Base-by-base conservation (phyloP, 257 asterid genomes). In the Scutellaria minor region DNA sequence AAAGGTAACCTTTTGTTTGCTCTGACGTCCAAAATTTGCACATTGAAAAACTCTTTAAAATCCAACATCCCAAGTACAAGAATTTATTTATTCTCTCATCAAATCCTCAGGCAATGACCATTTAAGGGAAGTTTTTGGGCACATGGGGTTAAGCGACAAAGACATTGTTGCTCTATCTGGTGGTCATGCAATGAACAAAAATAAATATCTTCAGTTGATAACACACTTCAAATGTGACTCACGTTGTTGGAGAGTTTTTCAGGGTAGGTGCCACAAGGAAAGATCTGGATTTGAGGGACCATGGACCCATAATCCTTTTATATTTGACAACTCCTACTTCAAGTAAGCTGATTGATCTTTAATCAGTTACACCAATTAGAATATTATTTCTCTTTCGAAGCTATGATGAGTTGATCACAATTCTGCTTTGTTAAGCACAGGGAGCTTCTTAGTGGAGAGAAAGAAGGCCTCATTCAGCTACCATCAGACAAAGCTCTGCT, bases 401-500 rank as follows among this genome's bases (percentile, higher is more conserved):
- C 54, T 37, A 55, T 31, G 6, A 70, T 48, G 24, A 53, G 55
- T 57, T 41, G 6, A 48, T 64, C 70, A 56, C 31, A 14, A 41
- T 7, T 18, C 7, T 58, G 42, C 20, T 11, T 18, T 20, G 55
- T 46, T 24, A 13, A 50, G 40, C 9, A 54, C 27, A 89, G 96
- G 83, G 96, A 89, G 68, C 92, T 90, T 56, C 78, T 85, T 37
- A 79, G 78, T 72, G 90, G 88, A 22, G 93, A 85, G 71, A 87
- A 79, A 73, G 89, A 81, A 75, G 96, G 84, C 31, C 84, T 89
- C 3, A 61, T 89, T 57, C 96, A 84, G 80, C 86, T 87, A 24
- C 96, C 94, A 72, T 70, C 94, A 12, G 96, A 89, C 84, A 87
- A 85, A 64, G 85, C 96, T 39, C 84, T 89, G 4, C 84, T 84